A percentile compares a stretch with the other conserved stretches of the same genome.
phyloP scores from a whole-genome alignment of 257 asterid genomes.

The Solanum ossicruentum region DNA sequence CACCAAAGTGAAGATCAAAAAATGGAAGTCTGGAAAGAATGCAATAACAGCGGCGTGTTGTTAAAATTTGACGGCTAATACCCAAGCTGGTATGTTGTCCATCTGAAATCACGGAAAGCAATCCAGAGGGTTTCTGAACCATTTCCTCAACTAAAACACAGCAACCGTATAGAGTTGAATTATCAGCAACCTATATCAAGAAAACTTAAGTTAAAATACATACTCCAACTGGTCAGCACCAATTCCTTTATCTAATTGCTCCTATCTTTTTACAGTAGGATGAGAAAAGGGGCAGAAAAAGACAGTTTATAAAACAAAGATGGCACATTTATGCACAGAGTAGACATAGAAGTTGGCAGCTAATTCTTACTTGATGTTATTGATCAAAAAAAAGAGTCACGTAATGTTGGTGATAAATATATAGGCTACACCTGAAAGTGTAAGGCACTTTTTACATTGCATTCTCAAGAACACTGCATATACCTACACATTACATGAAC shows the following conservation, averaged over 20 bases:
- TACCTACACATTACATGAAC: neutral
- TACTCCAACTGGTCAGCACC: neutral
- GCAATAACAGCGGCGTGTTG: constrained; percentile 95
- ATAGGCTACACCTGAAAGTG: neutral
- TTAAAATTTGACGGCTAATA: constrained; percentile 64
- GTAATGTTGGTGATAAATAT: neutral
- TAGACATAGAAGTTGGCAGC: neutral
- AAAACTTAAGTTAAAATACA: neutral
- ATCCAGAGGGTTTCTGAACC: constrained; percentile 79
- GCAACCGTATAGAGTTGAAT: constrained; percentile 95
- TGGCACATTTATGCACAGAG: neutral
- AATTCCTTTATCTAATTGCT: neutral
- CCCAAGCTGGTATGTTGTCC: constrained; percentile 40
- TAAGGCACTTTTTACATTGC: neutral
- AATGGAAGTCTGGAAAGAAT: constrained; percentile 93
- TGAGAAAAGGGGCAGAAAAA: neutral
- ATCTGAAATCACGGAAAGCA: constrained; percentile 75
- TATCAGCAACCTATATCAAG: constrained; percentile 72
- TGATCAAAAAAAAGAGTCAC: neutral
- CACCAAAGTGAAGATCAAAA: constrained; percentile 90
- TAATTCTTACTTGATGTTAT: neutral
- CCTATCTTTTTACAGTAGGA: neutral
- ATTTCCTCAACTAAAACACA: constrained; percentile 94
- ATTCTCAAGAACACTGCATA: neutral
- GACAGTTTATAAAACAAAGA: neutral